Evolutionary conservation across 163 green algal species (phyloP).

Genomic region (Scenedesmus sp.): DNA sequence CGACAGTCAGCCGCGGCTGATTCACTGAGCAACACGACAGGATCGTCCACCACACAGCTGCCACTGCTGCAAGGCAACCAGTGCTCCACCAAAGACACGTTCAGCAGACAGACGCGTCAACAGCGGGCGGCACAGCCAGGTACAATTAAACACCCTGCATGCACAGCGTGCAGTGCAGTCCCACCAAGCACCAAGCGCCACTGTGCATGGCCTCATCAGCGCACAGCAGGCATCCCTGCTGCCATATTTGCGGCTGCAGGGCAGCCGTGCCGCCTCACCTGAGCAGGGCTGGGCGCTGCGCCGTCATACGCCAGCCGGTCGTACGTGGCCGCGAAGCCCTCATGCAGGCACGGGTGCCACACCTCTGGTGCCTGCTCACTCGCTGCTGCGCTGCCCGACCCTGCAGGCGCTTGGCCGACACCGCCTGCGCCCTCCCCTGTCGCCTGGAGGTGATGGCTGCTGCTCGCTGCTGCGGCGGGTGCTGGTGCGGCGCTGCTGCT

Average conservation of each 20-base stretch:
- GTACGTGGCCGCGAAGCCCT: constrained; percentile 68
- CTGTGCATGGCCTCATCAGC: not conserved
- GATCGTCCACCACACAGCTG: not conserved
- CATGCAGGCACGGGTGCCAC: constrained; percentile 78
- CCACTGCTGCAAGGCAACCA: too few species aligned
- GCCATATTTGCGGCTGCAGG: not conserved
- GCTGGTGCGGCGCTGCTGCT: not conserved
- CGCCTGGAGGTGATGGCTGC: not conserved
- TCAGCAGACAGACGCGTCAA: not conserved
- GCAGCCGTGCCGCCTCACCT: not conserved
- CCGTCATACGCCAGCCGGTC: constrained; percentile 46
- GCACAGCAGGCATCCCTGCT: not conserved
- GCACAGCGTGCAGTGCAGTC: not conserved
- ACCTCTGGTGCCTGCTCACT: constrained; percentile 28
- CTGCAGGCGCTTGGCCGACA: not conserved
- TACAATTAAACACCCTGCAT: not conserved
- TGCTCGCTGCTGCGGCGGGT: not conserved
- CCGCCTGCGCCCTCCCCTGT: not conserved
- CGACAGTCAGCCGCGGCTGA: too few species aligned
- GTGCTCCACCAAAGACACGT: not conserved
- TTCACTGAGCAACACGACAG: not conserved
- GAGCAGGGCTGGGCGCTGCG: not conserved
- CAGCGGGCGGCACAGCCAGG: not conserved
- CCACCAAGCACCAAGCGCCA: not conserved
- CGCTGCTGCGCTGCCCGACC: not conserved